Evolutionary conservation across 2,329 filamentous ascomycete genomes (phyloP), one percentile per base, ranked within the genome.

Genomic region (Thermomyces lanuginosus): DNA sequence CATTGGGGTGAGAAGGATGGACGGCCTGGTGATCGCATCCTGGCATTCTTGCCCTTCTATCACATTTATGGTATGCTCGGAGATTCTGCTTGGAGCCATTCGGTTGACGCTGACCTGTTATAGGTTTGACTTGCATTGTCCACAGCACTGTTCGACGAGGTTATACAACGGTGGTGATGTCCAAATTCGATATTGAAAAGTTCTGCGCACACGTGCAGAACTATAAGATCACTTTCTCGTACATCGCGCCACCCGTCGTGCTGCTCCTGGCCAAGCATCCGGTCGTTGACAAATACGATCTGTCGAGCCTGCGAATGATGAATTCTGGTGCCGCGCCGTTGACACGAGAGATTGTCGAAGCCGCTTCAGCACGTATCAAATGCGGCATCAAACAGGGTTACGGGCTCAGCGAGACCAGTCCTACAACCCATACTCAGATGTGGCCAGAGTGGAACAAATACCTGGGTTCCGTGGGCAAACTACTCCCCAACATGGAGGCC

Each of bases 371-470:
- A 11, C 70, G 83, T 5, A 69, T 89, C 32, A 72, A 72, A 27
- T 63, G 91, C 11, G 75, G 76, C 2, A 72, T 92, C 34, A 93
- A 92, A 61, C 86, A 95, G 55, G 84, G 80, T 10, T 95, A 92
- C 45, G 86, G 86, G 0, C 64, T 95, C 4, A 82, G 74, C 4
- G 86, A 95, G 58, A 91, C 82, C 8, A 75, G 75, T 14, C 83
- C 84, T 0, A 76, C 72, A 1, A 79, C 80, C 0, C 75, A 82
- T 40, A 69, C 70, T 6, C 80, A 83, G 51, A 58, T 64, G 5
- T 75, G 79, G 61, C 67, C 71, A 18, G 74, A 81, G 38, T 93
- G 83, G 81, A 60, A 71, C 35, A 71, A 64, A 26, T 71, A 68
- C 24, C 73, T 84, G 39, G 84, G 83, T 11, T 76, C 76, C 0